Base-by-base conservation (phyloP, 139 green algal genomes). In the Spirogloea muscicola region DNA sequence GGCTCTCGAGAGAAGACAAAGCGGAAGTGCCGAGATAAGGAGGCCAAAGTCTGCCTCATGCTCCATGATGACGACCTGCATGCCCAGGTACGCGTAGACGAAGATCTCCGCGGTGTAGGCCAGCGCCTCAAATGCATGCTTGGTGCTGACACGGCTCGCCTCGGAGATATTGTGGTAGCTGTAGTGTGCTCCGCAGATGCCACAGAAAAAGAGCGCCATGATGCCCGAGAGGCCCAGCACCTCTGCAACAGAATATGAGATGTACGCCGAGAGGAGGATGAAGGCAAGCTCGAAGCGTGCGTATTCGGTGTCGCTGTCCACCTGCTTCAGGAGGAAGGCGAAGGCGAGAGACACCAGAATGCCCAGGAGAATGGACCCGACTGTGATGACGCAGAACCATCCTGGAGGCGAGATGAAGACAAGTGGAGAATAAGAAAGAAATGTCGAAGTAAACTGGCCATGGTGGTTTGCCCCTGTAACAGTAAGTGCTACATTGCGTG, bases 1-100 rank as follows among this genome's bases (percentile, higher is more conserved):
- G 6, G 86, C 88, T 1, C 87, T 67, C 2, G 81, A 76, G 2
- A 68, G 5, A 2, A 91, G 49, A 9, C 76, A 83, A 38, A 91
- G 80, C 0, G 87, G 87, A 36, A 92, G 52, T 27, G 73, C 87
- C 9, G 41, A 68, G 34, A 87, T 10, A 25, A 89, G 21, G 16
- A 90, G 34, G 6, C 71, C 76, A 37, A 18, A 49, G 77, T 87
- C 66, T 44, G 61, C 38, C 33, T 62, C 73, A 21, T 75, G 55
- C 34, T 80, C 27, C 49, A 68, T 25, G 13, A 83, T 40, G 10
- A 79, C 71, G 4, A 79, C 76, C 77, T 91, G 87, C 43, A 92
- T 77, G 37, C 88, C 88, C 36, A 92, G 75, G 77, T 91, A 91
- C 9, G 84, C 88, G 69, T 92, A 92, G 34, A 91, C 81, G 74